Evolutionary conservation across 2,329 filamentous ascomycete species (phyloP).

Genomic region (Claviceps africana): DNA sequence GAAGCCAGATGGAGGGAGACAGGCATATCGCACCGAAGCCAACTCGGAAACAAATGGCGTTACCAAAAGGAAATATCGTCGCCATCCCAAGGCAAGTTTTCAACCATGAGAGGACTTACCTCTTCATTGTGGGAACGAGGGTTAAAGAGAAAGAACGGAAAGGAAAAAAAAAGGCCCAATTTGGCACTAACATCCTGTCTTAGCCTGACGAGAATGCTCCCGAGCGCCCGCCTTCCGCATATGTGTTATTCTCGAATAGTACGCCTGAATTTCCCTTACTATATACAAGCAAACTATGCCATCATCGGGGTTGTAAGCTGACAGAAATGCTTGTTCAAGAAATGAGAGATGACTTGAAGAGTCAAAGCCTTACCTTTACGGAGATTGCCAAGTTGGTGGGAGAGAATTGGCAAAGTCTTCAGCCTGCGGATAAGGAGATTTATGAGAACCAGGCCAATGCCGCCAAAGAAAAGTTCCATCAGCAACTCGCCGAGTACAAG

Average conservation of each 20-base stretch:
- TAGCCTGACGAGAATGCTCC: slow-evolving; percentile 68
- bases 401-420: slow-evolving; percentile 65
- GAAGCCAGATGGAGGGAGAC: slow-evolving; percentile 38
- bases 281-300: not conserved
- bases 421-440: slow-evolving; percentile 51
- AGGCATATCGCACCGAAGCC: slow-evolving; percentile 29
- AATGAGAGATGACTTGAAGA: slow-evolving; percentile 65
- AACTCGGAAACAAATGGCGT: slow-evolving; percentile 29
- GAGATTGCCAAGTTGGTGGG: slow-evolving; percentile 74
- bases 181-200: not conserved
- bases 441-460: slow-evolving; percentile 59
- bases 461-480: slow-evolving; percentile 64
- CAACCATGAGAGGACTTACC: no score
- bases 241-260: slow-evolving; percentile 79
- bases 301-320: not conserved
- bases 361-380: slow-evolving; percentile 63
- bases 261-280: slow-evolving; percentile 21
- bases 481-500: slow-evolving; percentile 61
- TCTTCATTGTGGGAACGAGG: not conserved
- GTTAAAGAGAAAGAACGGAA: not conserved
- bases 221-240: slow-evolving; percentile 66
- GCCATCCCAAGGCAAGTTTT: slow-evolving; percentile 54
- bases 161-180: not conserved
- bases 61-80: slow-evolving; percentile 60
- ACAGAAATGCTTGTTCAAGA: slow-evolving; percentile 30